Conservation (phyloP, 345 rosid genomes). For the Hypericum androsaemum region DNA sequence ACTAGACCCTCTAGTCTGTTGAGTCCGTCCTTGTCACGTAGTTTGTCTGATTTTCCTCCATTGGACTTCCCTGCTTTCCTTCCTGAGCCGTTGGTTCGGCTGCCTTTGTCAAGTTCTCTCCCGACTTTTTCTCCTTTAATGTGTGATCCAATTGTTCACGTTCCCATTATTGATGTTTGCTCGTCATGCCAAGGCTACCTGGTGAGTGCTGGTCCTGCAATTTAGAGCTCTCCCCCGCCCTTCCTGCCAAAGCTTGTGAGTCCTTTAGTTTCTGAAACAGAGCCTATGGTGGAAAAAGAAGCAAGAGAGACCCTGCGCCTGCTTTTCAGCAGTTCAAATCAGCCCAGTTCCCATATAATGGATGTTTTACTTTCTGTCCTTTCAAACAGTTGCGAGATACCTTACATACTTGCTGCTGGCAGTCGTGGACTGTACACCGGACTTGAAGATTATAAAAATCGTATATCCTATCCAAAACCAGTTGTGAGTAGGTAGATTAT, state of each 20-base stretch:
- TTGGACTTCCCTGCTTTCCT: no score
- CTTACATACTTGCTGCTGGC: slow-evolving; percentile 29
- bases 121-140: slow-evolving; percentile 74
- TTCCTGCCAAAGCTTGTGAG: slow-evolving; percentile 41
- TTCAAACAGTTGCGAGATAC: slow-evolving; percentile 27
- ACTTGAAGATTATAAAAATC: slow-evolving; percentile 30
- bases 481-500: no score
- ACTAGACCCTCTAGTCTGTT: slow-evolving; percentile 36
- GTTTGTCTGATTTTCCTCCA: slow-evolving; percentile 32
- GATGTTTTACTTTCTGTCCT: slow-evolving; percentile 38
- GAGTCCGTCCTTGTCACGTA: slow-evolving; percentile 38
- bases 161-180: slow-evolving; percentile 81
- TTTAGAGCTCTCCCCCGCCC: slow-evolving; percentile 55
- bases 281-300: slow-evolving; percentile 62
- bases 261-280: slow-evolving; percentile 49
- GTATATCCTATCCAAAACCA: no score
- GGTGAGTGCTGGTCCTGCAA: slow-evolving; percentile 69
- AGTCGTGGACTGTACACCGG: slow-evolving; percentile 69
- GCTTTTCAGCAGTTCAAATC: slow-evolving; percentile 60
- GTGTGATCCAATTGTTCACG: slow-evolving; percentile 87
- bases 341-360: slow-evolving; percentile 36
- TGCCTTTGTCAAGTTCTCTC: slow-evolving; percentile 50
- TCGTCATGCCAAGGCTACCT: slow-evolving; percentile 92
- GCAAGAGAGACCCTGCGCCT: slow-evolving; percentile 89
- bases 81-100: slow-evolving; percentile 48